Base-by-base conservation (phyloP, 2,329 filamentous ascomycete species). In the Beauveria scarabaeidicola region DNA sequence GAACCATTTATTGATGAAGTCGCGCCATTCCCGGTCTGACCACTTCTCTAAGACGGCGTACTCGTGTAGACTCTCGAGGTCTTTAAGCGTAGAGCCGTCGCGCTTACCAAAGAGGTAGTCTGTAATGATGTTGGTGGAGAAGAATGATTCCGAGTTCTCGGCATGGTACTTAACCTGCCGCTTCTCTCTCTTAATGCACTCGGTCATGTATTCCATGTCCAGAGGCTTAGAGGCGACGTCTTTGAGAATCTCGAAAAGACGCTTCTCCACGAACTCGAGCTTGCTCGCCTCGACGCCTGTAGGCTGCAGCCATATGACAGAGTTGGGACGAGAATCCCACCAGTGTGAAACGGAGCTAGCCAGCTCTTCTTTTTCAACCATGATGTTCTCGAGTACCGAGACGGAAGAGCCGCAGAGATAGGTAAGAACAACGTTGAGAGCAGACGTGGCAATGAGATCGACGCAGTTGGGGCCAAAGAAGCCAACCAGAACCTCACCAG, bases 371-470 rank as follows among this genome's bases (percentile, higher is more conserved):
- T 88, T 91, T 70, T 99, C 94, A 2, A 99, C 94, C 62, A 99
- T 81, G 19, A 86, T 82, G 65, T 97, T 97, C 69, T 97, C 93
- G 6, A 99, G 78, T 1, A 99, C 80, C 0, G 93, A 93, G 3
- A 96, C 91, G 1, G 95, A 96, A 0, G 94, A 97, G 6, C 92
- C 94, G 63, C 90, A 91, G 19, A 99, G 83, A 68, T 97, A 99
- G 2, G 88, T 86, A 43, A 96, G 80, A 2, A 95, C 75, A 54
- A 96, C 84, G 63, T 89, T 89, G 3, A 97, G 75, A 1, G 92
- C 94, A 15, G 86, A 87, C 11, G 83, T 82, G 44, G 81, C 77
- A 25, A 89, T 70, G 2, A 82, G 72, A 66, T 97, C 86, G 57
- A 83, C 88, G 71, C 88, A 91, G 66, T 87, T 81, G 0, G 94